Percentiles rank a stretch among this genome's conserved stretches.
phyloP scores from a whole-genome alignment of 352 stramenopile genomes.

The Phytophthora sojae region DNA sequence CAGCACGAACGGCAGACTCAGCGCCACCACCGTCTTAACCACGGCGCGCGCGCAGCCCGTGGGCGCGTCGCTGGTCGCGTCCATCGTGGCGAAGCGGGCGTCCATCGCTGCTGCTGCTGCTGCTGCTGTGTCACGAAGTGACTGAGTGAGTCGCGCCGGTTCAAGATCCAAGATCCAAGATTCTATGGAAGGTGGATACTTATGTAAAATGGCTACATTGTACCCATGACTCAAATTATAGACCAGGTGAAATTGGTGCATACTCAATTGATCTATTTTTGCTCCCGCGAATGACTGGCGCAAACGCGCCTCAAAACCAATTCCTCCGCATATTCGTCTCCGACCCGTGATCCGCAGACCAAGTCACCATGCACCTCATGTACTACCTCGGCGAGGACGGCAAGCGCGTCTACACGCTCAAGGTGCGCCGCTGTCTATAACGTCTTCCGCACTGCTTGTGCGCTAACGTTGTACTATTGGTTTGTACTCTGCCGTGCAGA shows the following conservation, averaged over 20 bases:
- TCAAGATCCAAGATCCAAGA: conserved; percentile 34
- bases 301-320: neutral
- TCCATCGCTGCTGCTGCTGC: conserved; percentile 20
- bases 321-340: neutral
- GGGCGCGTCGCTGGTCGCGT: conserved; percentile 14
- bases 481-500: conserved; percentile 60
- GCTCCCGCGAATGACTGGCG: neutral
- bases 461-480: conserved; percentile 2
- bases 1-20: conserved; percentile 36
- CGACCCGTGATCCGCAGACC: neutral
- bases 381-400: conserved; percentile 97
- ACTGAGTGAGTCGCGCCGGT: conserved; percentile 19
- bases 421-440: conserved; percentile 68
- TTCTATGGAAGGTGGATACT: conserved; percentile 13
- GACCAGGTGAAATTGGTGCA: neutral
- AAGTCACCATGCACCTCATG: conserved; percentile 98
- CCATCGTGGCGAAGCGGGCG: conserved; percentile 49
- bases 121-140: neutral
- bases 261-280: neutral
- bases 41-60: conserved; percentile 33
- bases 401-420: conserved; percentile 99
- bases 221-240: neutral
- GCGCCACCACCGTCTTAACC: conserved; percentile 33
- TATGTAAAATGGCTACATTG: too few relatives aligned
- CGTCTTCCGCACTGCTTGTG: neutral